Conservation (phyloP, 2,329 filamentous ascomycete genomes). For the Beauveria caledonica region DNA sequence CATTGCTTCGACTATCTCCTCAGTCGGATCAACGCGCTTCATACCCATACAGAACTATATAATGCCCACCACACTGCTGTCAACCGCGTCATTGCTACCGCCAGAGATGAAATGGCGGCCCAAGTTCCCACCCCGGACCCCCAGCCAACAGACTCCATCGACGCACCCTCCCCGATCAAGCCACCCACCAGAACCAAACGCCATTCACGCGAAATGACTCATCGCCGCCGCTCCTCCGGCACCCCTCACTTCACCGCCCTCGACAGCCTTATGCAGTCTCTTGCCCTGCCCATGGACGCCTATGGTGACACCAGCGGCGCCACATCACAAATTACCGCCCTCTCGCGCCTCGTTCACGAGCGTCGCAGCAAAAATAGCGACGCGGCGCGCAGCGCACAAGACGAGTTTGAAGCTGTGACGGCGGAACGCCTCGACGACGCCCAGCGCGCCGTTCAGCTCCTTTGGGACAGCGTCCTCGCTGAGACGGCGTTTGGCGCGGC, state of each 20-base stretch:
- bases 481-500: constrained; percentile 43
- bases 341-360: constrained; percentile 31
- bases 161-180: constrained; percentile 26
- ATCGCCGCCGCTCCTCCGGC: constrained; percentile 29
- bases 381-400: constrained; percentile 38
- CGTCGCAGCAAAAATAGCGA: constrained; percentile 34
- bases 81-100: constrained; percentile 30
- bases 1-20: constrained; percentile 44
- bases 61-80: constrained; percentile 38
- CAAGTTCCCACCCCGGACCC: constrained; percentile 16
- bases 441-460: constrained; percentile 37
- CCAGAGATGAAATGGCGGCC: constrained; percentile 35
- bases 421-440: constrained; percentile 38
- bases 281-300: constrained; percentile 35
- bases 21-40: constrained; percentile 35
- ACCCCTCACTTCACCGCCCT: constrained; percentile 31
- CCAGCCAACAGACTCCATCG: background rate
- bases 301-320: constrained; percentile 20
- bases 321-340: constrained; percentile 19
- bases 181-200: constrained; percentile 21
- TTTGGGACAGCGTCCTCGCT: constrained; percentile 44
- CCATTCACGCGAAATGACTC: constrained; percentile 8
- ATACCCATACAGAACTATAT: constrained; percentile 33
- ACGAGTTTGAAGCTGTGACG: constrained; percentile 38
- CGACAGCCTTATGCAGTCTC: constrained; percentile 38